A percentile compares a stretch with the other conserved stretches of the same genome.
These are phyloP conservation scores for Diplodia mutila DNA, from an alignment of 2,329 filamentous ascomycete genomes.

Conservation along the genomic window DNA sequence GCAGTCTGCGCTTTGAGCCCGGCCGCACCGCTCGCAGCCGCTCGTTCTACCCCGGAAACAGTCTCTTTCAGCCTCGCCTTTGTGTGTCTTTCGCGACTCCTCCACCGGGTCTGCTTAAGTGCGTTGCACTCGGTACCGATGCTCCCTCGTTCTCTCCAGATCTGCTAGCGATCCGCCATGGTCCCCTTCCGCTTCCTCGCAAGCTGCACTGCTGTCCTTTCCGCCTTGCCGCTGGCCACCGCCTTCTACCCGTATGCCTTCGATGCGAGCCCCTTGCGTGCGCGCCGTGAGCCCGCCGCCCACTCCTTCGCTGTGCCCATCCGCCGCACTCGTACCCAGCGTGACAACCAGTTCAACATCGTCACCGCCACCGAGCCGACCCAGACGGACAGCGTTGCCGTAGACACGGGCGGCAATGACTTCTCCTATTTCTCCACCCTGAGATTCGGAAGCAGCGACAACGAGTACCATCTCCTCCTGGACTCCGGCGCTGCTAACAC, in stretches of 20 bases:
- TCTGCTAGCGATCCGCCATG: slow-evolving; percentile 3
- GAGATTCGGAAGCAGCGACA: slow-evolving; percentile 53
- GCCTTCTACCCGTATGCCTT: slow-evolving; percentile 43
- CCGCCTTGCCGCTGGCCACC: slow-evolving; percentile 28
- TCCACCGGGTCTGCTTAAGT: slow-evolving; percentile 24
- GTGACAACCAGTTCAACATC: slow-evolving; percentile 53
- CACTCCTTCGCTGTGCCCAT: slow-evolving; percentile 37
- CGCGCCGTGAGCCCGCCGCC: slow-evolving; percentile 1
- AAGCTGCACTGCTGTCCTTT: not conserved
- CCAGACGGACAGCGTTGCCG: slow-evolving; percentile 52
- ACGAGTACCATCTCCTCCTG: slow-evolving; percentile 58
- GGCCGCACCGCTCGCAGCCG: not conserved
- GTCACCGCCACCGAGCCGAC: slow-evolving; percentile 43
- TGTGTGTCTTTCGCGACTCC: not conserved
- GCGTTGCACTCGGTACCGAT: slow-evolving; percentile 24
- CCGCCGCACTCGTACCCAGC: slow-evolving; percentile 40
- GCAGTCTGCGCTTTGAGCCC: not conserved
- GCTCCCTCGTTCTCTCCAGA: slow-evolving; percentile 3
- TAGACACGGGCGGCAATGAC: slow-evolving; percentile 59
- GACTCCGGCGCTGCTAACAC: slow-evolving; percentile 67
- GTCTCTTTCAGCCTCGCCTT: not conserved
- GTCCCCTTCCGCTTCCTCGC: not conserved
- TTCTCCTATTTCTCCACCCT: slow-evolving; percentile 59
- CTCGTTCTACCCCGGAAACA: slow-evolving; percentile 14
- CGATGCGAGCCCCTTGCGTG: slow-evolving; percentile 26